Conservation (phyloP, 2,329 filamentous ascomycete genomes). For the Tolypocladium pustulatum region DNA sequence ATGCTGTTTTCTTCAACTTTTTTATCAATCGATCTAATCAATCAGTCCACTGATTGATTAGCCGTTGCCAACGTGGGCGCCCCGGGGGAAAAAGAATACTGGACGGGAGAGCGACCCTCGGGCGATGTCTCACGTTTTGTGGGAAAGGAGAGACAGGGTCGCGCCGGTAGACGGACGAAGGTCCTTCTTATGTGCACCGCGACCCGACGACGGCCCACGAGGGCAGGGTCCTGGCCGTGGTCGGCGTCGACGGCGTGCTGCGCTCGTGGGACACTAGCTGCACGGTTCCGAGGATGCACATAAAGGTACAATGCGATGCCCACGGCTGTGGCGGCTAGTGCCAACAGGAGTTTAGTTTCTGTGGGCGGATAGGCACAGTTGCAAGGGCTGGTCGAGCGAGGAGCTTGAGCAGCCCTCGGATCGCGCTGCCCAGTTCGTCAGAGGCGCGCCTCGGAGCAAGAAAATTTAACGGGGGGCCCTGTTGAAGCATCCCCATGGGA, state of each 20-base stretch:
- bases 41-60: neutral
- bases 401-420: neutral
- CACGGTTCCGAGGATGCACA: neutral
- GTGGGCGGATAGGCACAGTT: neutral
- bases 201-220: neutral
- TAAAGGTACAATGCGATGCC: neutral
- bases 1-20: neutral
- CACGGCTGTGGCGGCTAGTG: neutral
- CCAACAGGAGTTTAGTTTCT: neutral
- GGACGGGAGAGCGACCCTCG: neutral
- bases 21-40: conserved; percentile 1
- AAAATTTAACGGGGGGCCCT: neutral
- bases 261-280: neutral
- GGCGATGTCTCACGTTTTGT: neutral
- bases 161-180: neutral
- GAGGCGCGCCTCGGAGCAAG: neutral
- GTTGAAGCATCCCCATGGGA: neutral
- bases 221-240: neutral
- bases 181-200: neutral
- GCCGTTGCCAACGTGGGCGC: neutral
- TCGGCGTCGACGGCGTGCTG: neutral
- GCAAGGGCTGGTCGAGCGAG: too few relatives aligned
- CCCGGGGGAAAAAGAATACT: neutral
- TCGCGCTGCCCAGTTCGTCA: neutral
- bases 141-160: neutral